Base-by-base conservation (phyloP, 192 early-diverging fungal species). In the Phlyctochytrium bullatum region DNA sequence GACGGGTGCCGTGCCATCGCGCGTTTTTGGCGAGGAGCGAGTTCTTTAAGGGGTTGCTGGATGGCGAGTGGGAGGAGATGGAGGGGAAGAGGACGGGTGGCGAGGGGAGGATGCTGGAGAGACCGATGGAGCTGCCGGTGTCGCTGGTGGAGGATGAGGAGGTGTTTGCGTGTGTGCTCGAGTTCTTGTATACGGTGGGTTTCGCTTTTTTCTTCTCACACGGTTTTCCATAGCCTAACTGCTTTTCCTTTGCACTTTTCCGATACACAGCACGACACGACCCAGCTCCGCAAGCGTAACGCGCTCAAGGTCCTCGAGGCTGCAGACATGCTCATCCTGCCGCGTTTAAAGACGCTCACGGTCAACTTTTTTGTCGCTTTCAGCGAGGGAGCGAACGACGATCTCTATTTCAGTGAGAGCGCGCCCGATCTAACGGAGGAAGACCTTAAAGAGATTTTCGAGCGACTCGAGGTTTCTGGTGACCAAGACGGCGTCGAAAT, bases 181-280 rank as follows among this genome's bases (percentile, higher is more conserved):
- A 84, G 35, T 83, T 66, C 67, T 62, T 84, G 40, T 84, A 84
- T 53, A 74, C 80, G 36, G 83, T 83, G 25, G 65, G 61, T n/a
- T n/a, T 31, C 63, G 61, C n/a, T 40, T 47, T 28, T 69, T 74
- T 53, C 59, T 30, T 62, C 12, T 1, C 35, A 0, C 0, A n/a
- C n/a, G n/a, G n/a, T n/a, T n/a, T n/a, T n/a, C n/a, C n/a, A n/a
- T n/a, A n/a, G n/a, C 16, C 6, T 36, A 2, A 60, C 20, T 36
- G 35, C 14, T 23, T 27, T 60, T n/a, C 14, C 6, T 10, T 58
- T 59, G 54, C 33, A 23, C 24, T n/a, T 66, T 61, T 66, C 36
- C 34, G 31, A 23, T 10, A 50, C 10, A 16, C 31, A 71, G 69
- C 59, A 71, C 35, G 14, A 36, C 34, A 57, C 24, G 51, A 27